Evolutionary conservation across 306 rosid species (phyloP).

Genomic region (Lagenaria siceraria): DNA sequence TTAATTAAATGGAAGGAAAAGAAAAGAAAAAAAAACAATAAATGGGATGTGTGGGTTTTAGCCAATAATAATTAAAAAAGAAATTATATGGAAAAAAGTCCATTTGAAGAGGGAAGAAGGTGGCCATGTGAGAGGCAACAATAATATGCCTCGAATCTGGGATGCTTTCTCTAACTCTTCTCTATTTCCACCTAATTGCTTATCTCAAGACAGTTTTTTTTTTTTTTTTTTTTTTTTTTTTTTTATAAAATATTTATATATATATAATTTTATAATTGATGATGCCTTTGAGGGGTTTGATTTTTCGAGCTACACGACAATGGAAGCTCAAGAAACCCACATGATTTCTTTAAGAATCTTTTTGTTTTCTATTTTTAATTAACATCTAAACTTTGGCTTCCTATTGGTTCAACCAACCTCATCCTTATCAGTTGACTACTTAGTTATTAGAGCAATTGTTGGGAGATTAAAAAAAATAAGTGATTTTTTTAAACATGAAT

Average conservation of each 20-base stretch:
- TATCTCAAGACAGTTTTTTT: background rate
- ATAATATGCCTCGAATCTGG: slow-evolving; percentile 9
- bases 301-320: background rate
- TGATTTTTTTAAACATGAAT: too few relatives aligned
- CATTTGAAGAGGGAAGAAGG: background rate
- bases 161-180: background rate
- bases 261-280: background rate
- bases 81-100: background rate
- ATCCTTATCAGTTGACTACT: slow-evolving; percentile 3
- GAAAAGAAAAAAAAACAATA: too few relatives aligned
- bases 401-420: background rate
- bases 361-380: background rate
- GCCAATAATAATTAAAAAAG: background rate
- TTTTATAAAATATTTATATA: background rate
- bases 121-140: slow-evolving; percentile 13
- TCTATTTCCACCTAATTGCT: background rate
- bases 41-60: background rate
- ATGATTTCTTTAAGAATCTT: background rate
- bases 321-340: background rate
- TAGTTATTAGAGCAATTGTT: background rate
- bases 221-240: background rate
- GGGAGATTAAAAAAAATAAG: too few relatives aligned
- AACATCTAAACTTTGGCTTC: background rate
- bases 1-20: background rate
- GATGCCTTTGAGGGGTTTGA: background rate